A percentile compares a stretch with the other conserved stretches of the same genome.
Conservation (phyloP, 306 rosid species). For the Quillaja saponaria region DNA sequence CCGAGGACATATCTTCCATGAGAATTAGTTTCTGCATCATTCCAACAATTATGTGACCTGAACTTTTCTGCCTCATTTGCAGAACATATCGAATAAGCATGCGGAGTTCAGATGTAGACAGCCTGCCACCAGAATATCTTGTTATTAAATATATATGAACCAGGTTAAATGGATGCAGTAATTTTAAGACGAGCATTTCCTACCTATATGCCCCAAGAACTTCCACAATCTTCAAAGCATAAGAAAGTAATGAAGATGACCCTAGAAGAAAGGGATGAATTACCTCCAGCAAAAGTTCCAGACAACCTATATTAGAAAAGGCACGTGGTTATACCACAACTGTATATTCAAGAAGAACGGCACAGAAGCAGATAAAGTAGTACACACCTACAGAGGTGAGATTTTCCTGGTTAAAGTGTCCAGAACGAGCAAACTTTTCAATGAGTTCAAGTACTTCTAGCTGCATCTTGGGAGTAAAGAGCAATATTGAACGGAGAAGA, state of each 20-base stretch:
- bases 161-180: slow-evolving; percentile 25
- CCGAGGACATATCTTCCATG: slow-evolving; percentile 77
- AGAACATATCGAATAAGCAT: slow-evolving; percentile 73
- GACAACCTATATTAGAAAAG: slow-evolving; percentile 61
- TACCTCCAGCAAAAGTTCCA: slow-evolving; percentile 87
- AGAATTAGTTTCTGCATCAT: slow-evolving; percentile 89
- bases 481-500: slow-evolving; percentile 76
- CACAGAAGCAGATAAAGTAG: slow-evolving; percentile 22
- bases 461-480: slow-evolving; percentile 86
- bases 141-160: slow-evolving; percentile 25
- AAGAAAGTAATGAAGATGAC: slow-evolving; percentile 79
- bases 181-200: slow-evolving; percentile 18
- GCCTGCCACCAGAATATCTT: slow-evolving; percentile 57
- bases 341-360: slow-evolving; percentile 25
- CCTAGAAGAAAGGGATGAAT: slow-evolving; percentile 86
- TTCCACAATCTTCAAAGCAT: slow-evolving; percentile 85
- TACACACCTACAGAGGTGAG: slow-evolving; percentile 85
- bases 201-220: slow-evolving; percentile 98
- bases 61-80: slow-evolving; percentile 75
- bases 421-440: slow-evolving; percentile 80
- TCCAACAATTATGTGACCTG: slow-evolving; percentile 76
- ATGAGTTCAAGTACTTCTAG: slow-evolving; percentile 71
- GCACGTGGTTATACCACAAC: slow-evolving; percentile 18
- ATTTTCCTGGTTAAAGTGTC: slow-evolving; percentile 86
- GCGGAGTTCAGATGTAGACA: slow-evolving; percentile 81